A percentile compares a stretch with the other conserved stretches of the same genome.
Evolutionary conservation across 306 rosid species (phyloP).

Genomic region (Cicer yamashitae): DNA sequence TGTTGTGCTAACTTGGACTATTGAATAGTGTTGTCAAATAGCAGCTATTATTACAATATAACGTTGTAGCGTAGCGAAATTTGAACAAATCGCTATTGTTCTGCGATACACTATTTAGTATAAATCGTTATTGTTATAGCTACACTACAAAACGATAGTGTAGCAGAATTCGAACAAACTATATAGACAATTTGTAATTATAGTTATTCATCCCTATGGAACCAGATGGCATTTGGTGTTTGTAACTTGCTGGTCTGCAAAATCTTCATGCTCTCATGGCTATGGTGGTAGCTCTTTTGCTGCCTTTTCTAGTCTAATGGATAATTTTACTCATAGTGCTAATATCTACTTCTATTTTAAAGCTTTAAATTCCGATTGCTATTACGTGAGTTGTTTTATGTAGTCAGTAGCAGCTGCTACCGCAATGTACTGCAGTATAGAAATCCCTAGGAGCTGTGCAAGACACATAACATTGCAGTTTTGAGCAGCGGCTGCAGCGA

Average conservation of each 20-base stretch:
- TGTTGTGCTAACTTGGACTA: background rate
- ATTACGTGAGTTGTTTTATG: background rate
- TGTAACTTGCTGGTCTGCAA: background rate
- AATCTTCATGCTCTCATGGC: background rate
- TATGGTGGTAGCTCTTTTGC: background rate
- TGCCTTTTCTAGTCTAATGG: background rate
- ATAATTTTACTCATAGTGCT: background rate
- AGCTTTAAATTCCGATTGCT: conserved; percentile 12
- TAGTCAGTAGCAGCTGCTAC: background rate
- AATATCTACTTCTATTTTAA: background rate
- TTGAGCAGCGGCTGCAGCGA: background rate
- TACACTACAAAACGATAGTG: too few species aligned
- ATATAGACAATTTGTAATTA: background rate
- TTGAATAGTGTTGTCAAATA: background rate
- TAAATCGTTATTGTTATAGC: too few species aligned
- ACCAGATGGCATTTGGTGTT: background rate
- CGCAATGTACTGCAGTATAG: background rate
- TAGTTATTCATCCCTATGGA: background rate
- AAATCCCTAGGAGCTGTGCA: background rate
- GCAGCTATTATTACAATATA: too few species aligned
- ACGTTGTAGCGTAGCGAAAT: too few species aligned
- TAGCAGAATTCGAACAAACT: too few species aligned
- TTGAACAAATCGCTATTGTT: too few species aligned
- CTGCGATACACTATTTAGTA: too few species aligned
- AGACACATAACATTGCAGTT: background rate